Evolutionary conservation across 192 early-diverging fungal species (phyloP).

Genomic region (Kappamyces sp.): DNA sequence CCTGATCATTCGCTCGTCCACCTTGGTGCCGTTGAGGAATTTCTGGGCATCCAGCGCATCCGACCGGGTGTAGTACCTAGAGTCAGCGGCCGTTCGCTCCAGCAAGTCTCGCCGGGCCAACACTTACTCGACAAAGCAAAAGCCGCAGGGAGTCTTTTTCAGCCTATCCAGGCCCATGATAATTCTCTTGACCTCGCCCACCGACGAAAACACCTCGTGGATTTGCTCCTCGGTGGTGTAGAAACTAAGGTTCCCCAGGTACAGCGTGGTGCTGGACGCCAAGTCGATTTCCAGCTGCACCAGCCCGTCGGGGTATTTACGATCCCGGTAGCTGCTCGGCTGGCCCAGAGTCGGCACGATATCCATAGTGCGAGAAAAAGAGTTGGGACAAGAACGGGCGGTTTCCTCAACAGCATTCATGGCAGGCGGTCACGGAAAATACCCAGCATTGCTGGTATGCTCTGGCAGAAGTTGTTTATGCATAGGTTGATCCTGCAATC

Average conservation of each 20-base stretch:
- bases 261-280: constrained; percentile 68
- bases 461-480: not conserved
- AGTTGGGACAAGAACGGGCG: not conserved
- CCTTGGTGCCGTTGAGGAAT: constrained; percentile 88
- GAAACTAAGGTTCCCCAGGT: constrained; percentile 95
- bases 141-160: constrained; percentile 94
- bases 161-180: constrained; percentile 97
- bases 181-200: constrained; percentile 95
- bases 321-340: constrained; percentile 83
- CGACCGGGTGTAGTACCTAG: constrained; percentile 81
- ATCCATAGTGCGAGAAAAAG: not conserved
- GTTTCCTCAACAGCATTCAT: constrained; percentile 2
- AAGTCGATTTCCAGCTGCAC: constrained; percentile 26
- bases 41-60: constrained; percentile 91
- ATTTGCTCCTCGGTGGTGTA: constrained; percentile 99
- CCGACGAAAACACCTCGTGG: constrained; percentile 90
- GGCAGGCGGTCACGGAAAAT: constrained; percentile 9
- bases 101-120: not conserved
- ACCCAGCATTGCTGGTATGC: constrained; percentile 10
- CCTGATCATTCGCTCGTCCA: constrained; percentile 92
- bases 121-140: constrained; percentile 97
- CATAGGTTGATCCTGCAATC: constrained; percentile 11
- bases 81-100: not conserved
- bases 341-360: constrained; percentile 65
- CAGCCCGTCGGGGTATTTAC: constrained; percentile 59